Conservation (phyloP, 176 grass and related monocot genomes). For the Saccharum spontaneum region DNA sequence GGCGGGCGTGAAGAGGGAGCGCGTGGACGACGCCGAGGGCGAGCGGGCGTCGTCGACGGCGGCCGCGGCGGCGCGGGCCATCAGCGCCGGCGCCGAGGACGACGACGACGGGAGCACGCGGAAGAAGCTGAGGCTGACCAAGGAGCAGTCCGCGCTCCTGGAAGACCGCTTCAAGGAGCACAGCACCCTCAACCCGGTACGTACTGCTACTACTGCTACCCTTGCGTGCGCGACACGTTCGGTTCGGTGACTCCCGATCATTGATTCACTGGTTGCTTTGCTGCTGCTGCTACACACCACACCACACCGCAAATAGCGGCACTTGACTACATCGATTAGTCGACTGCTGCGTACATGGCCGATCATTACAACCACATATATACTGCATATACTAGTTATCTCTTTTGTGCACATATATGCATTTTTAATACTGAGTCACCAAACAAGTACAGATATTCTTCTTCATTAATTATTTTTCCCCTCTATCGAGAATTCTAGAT, state of each 20-base stretch:
- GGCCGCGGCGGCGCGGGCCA: neutral
- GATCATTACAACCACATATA: neutral
- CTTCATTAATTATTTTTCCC: neutral
- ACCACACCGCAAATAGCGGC: slow-evolving; percentile 18
- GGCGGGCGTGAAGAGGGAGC: slow-evolving; percentile 51
- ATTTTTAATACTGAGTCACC: neutral
- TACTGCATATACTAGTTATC: neutral
- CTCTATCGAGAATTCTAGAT: neutral
- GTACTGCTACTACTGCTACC: neutral
- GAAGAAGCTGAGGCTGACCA: slow-evolving; percentile 95
- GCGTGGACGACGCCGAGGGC: slow-evolving; percentile 52
- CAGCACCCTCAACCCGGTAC: slow-evolving; percentile 92
- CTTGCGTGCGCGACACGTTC: slow-evolving; percentile 8
- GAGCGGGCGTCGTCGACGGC: slow-evolving; percentile 60
- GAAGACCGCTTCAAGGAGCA: slow-evolving; percentile 98
- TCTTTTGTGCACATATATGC: neutral
- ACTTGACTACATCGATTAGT: slow-evolving; percentile 19
- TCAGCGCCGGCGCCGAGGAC: slow-evolving; percentile 46
- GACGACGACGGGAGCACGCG: slow-evolving; percentile 82
- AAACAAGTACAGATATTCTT: neutral
- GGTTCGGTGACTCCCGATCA: neutral
- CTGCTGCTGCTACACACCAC: neutral
- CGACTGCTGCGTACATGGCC: neutral
- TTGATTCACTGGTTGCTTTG: slow-evolving; percentile 16
- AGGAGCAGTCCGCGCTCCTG: slow-evolving; percentile 88